Conservation (phyloP, 192 early-diverging fungal species). For the Backusella westeae region DNA sequence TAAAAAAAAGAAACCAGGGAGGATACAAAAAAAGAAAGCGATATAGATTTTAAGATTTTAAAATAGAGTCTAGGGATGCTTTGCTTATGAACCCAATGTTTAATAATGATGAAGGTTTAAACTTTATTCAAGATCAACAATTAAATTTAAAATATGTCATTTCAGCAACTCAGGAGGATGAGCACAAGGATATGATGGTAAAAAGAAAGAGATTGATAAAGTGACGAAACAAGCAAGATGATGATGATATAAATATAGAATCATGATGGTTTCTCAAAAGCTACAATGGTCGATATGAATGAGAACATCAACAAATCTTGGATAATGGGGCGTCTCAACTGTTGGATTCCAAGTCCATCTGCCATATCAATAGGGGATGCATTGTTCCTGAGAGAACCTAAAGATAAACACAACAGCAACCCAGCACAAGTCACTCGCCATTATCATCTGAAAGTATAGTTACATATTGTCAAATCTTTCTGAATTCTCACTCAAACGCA, state of each 20-base stretch:
- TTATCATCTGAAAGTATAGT: background rate
- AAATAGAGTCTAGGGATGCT: background rate
- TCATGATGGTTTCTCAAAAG: background rate
- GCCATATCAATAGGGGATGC: background rate
- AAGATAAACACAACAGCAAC: background rate
- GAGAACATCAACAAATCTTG: background rate
- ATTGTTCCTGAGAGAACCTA: background rate
- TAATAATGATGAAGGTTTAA: background rate
- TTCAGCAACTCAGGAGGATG: background rate
- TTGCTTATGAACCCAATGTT: background rate
- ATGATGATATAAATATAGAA: background rate
- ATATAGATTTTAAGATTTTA: background rate
- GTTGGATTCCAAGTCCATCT: background rate
- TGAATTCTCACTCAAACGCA: background rate
- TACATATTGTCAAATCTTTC: background rate
- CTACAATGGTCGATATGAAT: background rate
- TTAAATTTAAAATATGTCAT: slow-evolving; percentile 7
- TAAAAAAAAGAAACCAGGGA: background rate
- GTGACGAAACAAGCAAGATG: background rate
- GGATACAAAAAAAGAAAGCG: background rate
- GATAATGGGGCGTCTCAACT: background rate
- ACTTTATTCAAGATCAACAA: background rate
- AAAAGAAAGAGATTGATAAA: background rate
- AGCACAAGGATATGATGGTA: background rate
- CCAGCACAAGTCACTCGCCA: background rate